phyloP scores from a whole-genome alignment of 306 rosid species.

The Prosopis cineraria region DNA sequence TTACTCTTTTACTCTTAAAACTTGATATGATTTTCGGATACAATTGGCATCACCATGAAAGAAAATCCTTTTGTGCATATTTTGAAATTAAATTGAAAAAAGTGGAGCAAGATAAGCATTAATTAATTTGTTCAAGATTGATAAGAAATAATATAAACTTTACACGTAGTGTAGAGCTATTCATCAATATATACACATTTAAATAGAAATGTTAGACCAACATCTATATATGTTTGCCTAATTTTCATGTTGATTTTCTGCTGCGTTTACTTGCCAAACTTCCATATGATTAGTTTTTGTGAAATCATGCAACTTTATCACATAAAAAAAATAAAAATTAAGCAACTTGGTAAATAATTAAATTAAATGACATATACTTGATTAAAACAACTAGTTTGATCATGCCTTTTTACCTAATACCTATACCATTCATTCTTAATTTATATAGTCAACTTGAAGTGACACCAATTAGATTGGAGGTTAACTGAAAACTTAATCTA shows the following conservation, averaged over 20 bases:
- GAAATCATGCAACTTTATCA: background rate
- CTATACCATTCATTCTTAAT: background rate
- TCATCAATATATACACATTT: background rate
- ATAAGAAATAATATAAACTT: background rate
- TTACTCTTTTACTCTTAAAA: too few relatives aligned
- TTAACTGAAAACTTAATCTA: background rate
- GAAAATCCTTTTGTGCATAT: too few relatives aligned
- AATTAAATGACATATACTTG: background rate
- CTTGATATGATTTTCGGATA: too few relatives aligned
- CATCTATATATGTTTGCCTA: background rate
- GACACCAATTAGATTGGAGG: background rate
- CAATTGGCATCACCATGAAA: too few relatives aligned
- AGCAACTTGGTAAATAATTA: constrained; percentile 8
- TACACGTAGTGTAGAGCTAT: background rate
- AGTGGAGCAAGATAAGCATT: too few relatives aligned
- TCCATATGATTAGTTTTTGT: background rate
- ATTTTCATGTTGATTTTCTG: background rate
- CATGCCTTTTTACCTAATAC: background rate
- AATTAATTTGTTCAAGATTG: background rate
- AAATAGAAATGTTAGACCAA: background rate
- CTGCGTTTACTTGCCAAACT: background rate
- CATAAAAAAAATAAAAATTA: background rate
- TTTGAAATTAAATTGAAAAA: too few relatives aligned
- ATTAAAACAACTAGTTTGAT: background rate
- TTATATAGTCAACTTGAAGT: background rate